A percentile compares a stretch with the other conserved stretches of the same genome.
Evolutionary conservation across 306 rosid genomes (phyloP).

Genomic region (Vigna trinervia): DNA sequence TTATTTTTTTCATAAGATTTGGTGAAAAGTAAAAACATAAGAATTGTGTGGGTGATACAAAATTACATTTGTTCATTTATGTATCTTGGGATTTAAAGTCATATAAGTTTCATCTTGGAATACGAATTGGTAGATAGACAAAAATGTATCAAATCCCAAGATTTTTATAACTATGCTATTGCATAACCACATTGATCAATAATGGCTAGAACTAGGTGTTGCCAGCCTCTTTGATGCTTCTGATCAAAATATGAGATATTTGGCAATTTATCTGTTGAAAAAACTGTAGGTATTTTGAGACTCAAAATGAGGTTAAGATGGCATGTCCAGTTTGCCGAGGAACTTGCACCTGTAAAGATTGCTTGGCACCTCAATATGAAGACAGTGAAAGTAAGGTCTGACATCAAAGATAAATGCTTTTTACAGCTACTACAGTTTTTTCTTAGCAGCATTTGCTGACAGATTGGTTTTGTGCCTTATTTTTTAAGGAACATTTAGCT

Average conservation of each 20-base stretch:
- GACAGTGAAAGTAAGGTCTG: conserved; percentile 98
- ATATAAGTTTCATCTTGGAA: too few relatives aligned
- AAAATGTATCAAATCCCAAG: too few relatives aligned
- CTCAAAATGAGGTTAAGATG: conserved; percentile 81
- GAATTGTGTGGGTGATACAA: too few relatives aligned
- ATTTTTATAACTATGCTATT: too few relatives aligned
- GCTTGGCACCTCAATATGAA: conserved; percentile 66
- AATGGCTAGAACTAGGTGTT: conserved; percentile 4
- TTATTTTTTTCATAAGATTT: too few relatives aligned
- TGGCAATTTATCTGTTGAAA: conserved; percentile 42
- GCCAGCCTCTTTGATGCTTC: conserved; percentile 18
- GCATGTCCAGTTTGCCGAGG: conserved; percentile 96
- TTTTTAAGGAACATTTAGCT: conserved; percentile 73
- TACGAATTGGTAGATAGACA: too few relatives aligned
- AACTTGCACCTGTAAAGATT: conserved; percentile 90
- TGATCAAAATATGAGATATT: conserved; percentile 37
- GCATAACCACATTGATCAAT: conserved; percentile 2
- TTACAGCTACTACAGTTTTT: conserved; percentile 32
- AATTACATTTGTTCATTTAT: too few relatives aligned
- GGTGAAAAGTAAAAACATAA: too few relatives aligned
- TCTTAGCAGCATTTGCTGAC: conserved; percentile 46
- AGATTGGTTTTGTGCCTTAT: conserved; percentile 36
- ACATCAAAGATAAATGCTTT: conserved; percentile 55
- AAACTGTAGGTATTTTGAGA: conserved; percentile 72
- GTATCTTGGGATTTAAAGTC: too few relatives aligned